A percentile compares a stretch with the other conserved stretches of the same genome.
These are phyloP conservation scores for Allantophomopsis lycopodina DNA, from an alignment of 2,329 filamentous ascomycete genomes.

Conservation along the genomic window DNA sequence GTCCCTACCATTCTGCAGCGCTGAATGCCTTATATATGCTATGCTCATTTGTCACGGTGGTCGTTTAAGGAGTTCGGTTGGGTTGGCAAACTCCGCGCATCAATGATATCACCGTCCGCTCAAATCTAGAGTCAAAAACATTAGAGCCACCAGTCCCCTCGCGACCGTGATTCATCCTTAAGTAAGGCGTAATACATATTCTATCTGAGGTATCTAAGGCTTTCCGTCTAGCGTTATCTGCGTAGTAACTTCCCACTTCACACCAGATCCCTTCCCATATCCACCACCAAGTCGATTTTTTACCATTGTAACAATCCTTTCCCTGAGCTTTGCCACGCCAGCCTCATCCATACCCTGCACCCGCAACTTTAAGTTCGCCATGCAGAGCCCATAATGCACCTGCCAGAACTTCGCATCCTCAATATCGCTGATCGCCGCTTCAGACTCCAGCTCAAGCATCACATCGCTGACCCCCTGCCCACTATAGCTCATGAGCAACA, in stretches of 20 bases:
- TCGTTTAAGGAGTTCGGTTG: too few species aligned
- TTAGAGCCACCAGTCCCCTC: too few species aligned
- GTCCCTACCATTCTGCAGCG: slow-evolving; percentile 1
- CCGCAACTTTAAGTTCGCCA: slow-evolving; percentile 81
- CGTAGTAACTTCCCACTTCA: slow-evolving; percentile 88
- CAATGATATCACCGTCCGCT: too few species aligned
- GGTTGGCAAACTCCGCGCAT: too few species aligned
- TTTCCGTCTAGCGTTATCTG: slow-evolving; percentile 39
- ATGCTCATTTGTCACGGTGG: too few species aligned
- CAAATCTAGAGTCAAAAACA: too few species aligned
- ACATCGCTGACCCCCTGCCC: slow-evolving; percentile 35
- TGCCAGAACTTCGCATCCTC: slow-evolving; percentile 97
- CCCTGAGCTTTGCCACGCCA: slow-evolving; percentile 57
- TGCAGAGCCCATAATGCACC: slow-evolving; percentile 91
- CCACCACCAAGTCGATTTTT: slow-evolving; percentile 78
- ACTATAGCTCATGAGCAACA: slow-evolving; percentile 86
- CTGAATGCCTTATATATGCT: slow-evolving; percentile 1
- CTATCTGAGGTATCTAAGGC: not conserved
- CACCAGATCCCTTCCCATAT: slow-evolving; percentile 64
- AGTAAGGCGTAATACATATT: too few species aligned
- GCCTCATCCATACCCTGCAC: slow-evolving; percentile 57
- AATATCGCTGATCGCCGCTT: slow-evolving; percentile 61
- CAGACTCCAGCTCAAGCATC: slow-evolving; percentile 72
- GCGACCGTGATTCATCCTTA: too few species aligned
- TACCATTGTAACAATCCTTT: slow-evolving; percentile 64